Evolutionary conservation across 345 rosid species (phyloP), one percentile per base, ranked within the genome.

Genomic region (Jatropha curcas): DNA sequence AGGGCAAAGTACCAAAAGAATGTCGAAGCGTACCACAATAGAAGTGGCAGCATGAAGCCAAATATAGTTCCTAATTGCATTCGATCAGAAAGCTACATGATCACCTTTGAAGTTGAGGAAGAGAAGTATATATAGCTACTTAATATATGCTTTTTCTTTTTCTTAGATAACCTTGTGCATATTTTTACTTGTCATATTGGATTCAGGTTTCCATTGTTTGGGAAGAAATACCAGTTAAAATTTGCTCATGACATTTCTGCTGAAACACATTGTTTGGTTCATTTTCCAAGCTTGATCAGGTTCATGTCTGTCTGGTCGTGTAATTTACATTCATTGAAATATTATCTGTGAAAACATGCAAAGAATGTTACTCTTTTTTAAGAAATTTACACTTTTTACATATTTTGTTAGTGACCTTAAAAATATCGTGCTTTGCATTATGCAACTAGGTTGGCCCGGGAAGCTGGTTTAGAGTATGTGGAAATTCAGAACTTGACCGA

Each of bases 1-100:
- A 95, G 97, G 98, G 99, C 99, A 35, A 95, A 95, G 74, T 95
- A 95, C 79, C 99, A 95, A 86, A 92, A 95, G 83, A 92, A 95
- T 78, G 96, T 92, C 1, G 98, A 95, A 88, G 97, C 98, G 65
- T 91, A 88, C 86, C 99, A 89, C 83, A 92, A 92, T 72, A 89
- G 86, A 82, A 88, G 92, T 60, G 71, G 89, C 73, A 81, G 90
- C 77, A 85, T 89, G 82, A 95, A 95, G 87, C 93, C 87, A 16
- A 89, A 90, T 76, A 86, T 86, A 53, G 92, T 95, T 73, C 98
- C 99, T 34, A 95, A 89, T 85, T 92, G 94, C 82, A 89, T 95
- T 75, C 88, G 96, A 30, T 88, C 99, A 14, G 99, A 95, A 79
- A 88, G 85, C 85, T 92, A 92, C 85, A 77, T 89, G 92, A 95